Conservation (phyloP, 2,329 filamentous ascomycete genomes). For the Fusarium sp. region DNA sequence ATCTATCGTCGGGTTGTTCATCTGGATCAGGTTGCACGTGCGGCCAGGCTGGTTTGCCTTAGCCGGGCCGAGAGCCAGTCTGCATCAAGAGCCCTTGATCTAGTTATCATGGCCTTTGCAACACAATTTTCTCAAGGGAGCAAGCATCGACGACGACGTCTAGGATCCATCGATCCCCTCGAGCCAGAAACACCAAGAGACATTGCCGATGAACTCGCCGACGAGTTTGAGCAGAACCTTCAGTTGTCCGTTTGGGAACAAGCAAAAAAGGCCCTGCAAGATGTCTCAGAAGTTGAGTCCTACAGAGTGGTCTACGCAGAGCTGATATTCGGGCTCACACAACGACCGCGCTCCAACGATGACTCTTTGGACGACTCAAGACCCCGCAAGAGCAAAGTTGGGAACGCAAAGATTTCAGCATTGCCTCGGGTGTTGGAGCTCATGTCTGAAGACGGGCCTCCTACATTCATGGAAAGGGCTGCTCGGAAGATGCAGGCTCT, state of each 20-base stretch:
- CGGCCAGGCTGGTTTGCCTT: slow-evolving; percentile 51
- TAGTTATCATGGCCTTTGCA: slow-evolving; percentile 62
- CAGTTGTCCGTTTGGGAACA: slow-evolving; percentile 51
- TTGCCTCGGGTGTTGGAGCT: slow-evolving; percentile 29
- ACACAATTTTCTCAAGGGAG: slow-evolving; percentile 60
- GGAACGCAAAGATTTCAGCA: neutral
- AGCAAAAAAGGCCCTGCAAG: slow-evolving; percentile 46
- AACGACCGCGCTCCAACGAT: slow-evolving; percentile 36
- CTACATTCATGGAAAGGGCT: slow-evolving; percentile 35
- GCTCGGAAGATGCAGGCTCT: slow-evolving; percentile 38
- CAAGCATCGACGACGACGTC: slow-evolving; percentile 12
- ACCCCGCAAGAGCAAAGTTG: neutral
- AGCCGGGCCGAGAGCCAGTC: slow-evolving; percentile 52
- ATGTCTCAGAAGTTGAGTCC: slow-evolving; percentile 49
- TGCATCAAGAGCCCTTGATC: slow-evolving; percentile 55
- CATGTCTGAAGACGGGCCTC: slow-evolving; percentile 35
- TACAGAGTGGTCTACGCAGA: slow-evolving; percentile 52
- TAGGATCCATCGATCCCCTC: neutral
- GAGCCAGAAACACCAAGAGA: neutral
- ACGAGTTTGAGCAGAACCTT: slow-evolving; percentile 51
- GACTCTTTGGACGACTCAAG: neutral
- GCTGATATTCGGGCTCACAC: slow-evolving; percentile 52
- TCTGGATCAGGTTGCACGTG: slow-evolving; percentile 56
- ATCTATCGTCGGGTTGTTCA: slow-evolving; percentile 59
- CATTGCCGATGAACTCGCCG: slow-evolving; percentile 21